Evolutionary conservation across 1,284 basidiomycete genomes (phyloP).

Genomic region (Chalciporus piperatoides): DNA sequence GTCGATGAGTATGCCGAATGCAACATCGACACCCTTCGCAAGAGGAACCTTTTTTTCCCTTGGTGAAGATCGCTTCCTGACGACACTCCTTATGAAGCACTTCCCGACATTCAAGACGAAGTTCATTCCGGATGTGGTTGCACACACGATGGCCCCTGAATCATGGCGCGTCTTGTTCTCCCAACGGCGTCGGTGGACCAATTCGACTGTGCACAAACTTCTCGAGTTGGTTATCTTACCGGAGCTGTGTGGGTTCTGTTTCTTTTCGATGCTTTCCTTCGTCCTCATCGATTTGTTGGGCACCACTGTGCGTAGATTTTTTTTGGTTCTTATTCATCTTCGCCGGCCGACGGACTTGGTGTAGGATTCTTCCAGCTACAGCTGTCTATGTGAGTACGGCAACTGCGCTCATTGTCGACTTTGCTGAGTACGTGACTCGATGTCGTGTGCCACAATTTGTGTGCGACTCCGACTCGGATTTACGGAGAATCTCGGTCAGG

Average conservation of each 20-base stretch:
- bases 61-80: slow-evolving; percentile 96
- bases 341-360: slow-evolving; percentile 6
- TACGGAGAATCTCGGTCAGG: no score
- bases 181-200: slow-evolving; percentile 97
- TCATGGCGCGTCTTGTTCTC: slow-evolving; percentile 89
- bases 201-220: slow-evolving; percentile 96
- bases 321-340: neutral
- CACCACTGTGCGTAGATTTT: slow-evolving; percentile 62
- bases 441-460: no score
- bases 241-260: slow-evolving; percentile 93
- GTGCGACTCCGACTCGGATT: no score
- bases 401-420: neutral
- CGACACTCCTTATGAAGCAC: slow-evolving; percentile 92
- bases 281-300: slow-evolving; percentile 93
- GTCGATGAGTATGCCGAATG: slow-evolving; percentile 96
- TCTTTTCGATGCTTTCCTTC: slow-evolving; percentile 97
- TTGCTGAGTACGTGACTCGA: no score
- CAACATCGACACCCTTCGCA: slow-evolving; percentile 87
- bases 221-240: slow-evolving; percentile 89
- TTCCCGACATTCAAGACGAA: slow-evolving; percentile 97
- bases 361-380: slow-evolving; percentile 88
- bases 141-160: slow-evolving; percentile 78
- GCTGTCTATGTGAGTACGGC: slow-evolving; percentile 78
- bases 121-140: slow-evolving; percentile 85
- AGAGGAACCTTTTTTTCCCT: slow-evolving; percentile 96